Evolutionary conservation across 2,329 filamentous ascomycete species (phyloP).

Genomic region (Ceratocystis eucalypticola): DNA sequence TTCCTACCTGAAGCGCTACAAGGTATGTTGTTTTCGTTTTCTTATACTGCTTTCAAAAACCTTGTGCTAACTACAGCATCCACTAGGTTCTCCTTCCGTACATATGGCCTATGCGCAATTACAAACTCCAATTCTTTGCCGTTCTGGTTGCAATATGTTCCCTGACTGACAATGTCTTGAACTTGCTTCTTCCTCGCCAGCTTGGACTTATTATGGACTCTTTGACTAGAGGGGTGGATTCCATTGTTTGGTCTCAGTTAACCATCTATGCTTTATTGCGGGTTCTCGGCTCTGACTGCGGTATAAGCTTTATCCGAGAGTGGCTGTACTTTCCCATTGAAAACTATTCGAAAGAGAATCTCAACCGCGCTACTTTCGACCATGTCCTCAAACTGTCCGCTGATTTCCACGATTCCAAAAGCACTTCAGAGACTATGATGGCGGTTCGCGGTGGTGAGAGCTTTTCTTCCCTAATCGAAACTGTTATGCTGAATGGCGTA

Average conservation of each 20-base stretch:
- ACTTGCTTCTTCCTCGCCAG: slow-evolving; percentile 67
- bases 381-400: slow-evolving; percentile 48
- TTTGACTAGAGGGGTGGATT: slow-evolving; percentile 38
- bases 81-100: slow-evolving; percentile 59
- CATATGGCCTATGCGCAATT: slow-evolving; percentile 59
- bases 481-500: slow-evolving; percentile 42
- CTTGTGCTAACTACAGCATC: neutral
- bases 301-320: slow-evolving; percentile 39
- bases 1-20: slow-evolving; percentile 61
- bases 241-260: slow-evolving; percentile 40
- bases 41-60: neutral
- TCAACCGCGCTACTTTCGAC: slow-evolving; percentile 42
- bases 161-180: slow-evolving; percentile 55
- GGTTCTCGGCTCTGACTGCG: slow-evolving; percentile 41
- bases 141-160: slow-evolving; percentile 54
- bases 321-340: slow-evolving; percentile 47
- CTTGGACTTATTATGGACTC: slow-evolving; percentile 66
- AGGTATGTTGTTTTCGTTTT: slow-evolving; percentile 28
- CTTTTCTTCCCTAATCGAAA: slow-evolving; percentile 44
- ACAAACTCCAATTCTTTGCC: slow-evolving; percentile 52
- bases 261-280: slow-evolving; percentile 38
- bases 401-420: slow-evolving; percentile 49
- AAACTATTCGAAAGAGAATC: slow-evolving; percentile 40
- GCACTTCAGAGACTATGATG: slow-evolving; percentile 44
- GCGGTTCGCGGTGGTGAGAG: slow-evolving; percentile 42